phyloP scores from a whole-genome alignment of 345 rosid genomes.

The Gossypioides kirkii region DNA sequence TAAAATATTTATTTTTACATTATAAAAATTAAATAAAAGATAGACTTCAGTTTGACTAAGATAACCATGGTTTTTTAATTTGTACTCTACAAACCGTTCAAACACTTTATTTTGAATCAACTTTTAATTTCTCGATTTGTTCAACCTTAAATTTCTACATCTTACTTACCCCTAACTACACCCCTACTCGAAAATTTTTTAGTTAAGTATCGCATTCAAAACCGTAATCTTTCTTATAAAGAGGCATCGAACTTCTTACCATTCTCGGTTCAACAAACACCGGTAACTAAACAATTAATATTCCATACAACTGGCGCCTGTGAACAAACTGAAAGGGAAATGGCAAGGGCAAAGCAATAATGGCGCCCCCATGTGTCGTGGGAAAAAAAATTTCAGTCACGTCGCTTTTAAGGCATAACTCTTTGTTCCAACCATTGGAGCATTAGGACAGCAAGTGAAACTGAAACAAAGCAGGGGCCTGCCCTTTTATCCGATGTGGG shows the following conservation, averaged over 20 bases:
- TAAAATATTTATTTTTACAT: too few species aligned
- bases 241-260: neutral
- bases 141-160: too few species aligned
- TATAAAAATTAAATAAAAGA: too few species aligned
- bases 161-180: too few species aligned
- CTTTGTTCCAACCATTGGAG: conserved; percentile 10
- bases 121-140: too few species aligned
- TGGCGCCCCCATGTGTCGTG: conserved; percentile 28
- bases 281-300: neutral
- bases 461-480: conserved; percentile 10
- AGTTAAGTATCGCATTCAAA: too few species aligned
- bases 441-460: conserved; percentile 11
- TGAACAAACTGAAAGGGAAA: conserved; percentile 27
- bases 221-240: too few species aligned
- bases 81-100: too few species aligned
- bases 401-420: conserved; percentile 32
- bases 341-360: conserved; percentile 30
- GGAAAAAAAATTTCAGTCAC: conserved; percentile 21
- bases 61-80: too few species aligned
- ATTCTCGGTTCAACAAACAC: neutral
- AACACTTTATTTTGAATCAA: too few species aligned
- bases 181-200: too few species aligned
- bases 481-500: conserved; percentile 24
- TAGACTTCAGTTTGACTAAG: too few species aligned
- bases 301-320: neutral